Percentiles rank a stretch among this genome's conserved stretches.
Conservation (phyloP, 2,329 filamentous ascomycete species). For the Diaporthe australafricana region DNA sequence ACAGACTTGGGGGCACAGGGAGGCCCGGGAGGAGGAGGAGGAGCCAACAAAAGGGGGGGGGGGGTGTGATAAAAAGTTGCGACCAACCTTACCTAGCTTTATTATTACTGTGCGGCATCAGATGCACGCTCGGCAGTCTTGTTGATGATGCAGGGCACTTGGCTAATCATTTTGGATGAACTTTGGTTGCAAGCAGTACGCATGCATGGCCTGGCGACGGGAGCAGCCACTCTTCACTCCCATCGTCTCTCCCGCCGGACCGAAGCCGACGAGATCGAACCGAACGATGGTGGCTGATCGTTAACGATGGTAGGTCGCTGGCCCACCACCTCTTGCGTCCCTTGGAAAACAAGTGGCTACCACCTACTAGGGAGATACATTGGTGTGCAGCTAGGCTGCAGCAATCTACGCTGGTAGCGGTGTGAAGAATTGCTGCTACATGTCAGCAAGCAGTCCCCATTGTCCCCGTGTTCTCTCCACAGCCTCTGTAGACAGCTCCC, state of each 20-base stretch:
- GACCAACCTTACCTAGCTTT: constrained; percentile 12
- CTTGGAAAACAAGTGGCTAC: not conserved
- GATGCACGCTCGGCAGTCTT: constrained; percentile 24
- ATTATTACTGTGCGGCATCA: constrained; percentile 21
- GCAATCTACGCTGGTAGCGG: constrained; percentile 24
- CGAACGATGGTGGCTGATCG: not conserved
- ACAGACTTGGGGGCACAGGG: not conserved
- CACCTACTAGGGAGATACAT: not conserved
- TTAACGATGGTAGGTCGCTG: not conserved
- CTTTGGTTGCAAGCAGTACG: not conserved
- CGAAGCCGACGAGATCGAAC: not conserved
- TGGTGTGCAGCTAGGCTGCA: constrained; percentile 16
- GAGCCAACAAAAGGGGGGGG: not conserved
- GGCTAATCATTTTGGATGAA: constrained; percentile 20
- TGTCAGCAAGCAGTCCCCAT: constrained; percentile 13
- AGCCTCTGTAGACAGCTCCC: not conserved
- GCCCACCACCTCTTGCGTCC: not conserved
- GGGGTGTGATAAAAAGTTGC: constrained; percentile 9
- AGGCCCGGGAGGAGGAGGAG: constrained; percentile 2
- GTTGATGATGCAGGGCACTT: constrained; percentile 25
- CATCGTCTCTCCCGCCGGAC: constrained; percentile 16
- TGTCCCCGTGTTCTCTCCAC: constrained; percentile 7
- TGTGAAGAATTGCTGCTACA: constrained; percentile 22
- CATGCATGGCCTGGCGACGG: constrained; percentile 1
- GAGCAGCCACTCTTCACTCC: not conserved